Base-by-base conservation (phyloP, 345 rosid species). In the Mallotus nudiflorus region DNA sequence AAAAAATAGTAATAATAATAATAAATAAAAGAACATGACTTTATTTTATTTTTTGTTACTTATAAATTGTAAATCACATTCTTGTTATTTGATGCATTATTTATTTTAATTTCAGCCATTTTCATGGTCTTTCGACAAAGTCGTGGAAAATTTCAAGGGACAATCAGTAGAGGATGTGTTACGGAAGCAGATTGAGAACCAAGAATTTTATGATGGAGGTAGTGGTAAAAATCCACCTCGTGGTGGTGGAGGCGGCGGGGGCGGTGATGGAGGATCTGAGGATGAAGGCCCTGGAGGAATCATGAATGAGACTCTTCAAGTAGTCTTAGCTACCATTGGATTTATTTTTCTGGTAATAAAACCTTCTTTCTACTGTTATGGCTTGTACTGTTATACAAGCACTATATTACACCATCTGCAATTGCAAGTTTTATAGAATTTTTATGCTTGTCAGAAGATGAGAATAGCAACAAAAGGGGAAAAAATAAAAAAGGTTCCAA, bases 31-130 rank as follows among this genome's bases (percentile, higher is more conserved):
- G n/a, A n/a, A n/a, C n/a, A n/a, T n/a, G n/a, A n/a, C n/a, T n/a
- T n/a, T n/a, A n/a, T n/a, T n/a, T n/a, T n/a, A n/a, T n/a, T n/a
- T n/a, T n/a, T n/a, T n/a, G n/a, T n/a, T n/a, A n/a, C n/a, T n/a
- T n/a, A n/a, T n/a, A n/a, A 39, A 40, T 65, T 48, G 25, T 65
- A 46, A 13, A 29, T 48, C 4, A 29, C 19, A 18, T 44, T 18
- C 7, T 13, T 28, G 25, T 72, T 27, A 33, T 58, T 28, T 7
- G 48, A 46, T 16, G 25, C 12, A 24, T 19, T 27, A 5, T 54
- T 18, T 18, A 45, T 28, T 60, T 59, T 29, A 50, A 52, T 53
- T 54, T 33, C 66, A 89, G 98, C 82, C 79, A 73, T 85, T 85
- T 40, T 80, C 85, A 25, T 88, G 89, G 93, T 51, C 76, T 31